Evolutionary conservation across 2,329 filamentous ascomycete species (phyloP), one percentile per base, ranked within the genome.

Genomic region (Penicillium freii): DNA sequence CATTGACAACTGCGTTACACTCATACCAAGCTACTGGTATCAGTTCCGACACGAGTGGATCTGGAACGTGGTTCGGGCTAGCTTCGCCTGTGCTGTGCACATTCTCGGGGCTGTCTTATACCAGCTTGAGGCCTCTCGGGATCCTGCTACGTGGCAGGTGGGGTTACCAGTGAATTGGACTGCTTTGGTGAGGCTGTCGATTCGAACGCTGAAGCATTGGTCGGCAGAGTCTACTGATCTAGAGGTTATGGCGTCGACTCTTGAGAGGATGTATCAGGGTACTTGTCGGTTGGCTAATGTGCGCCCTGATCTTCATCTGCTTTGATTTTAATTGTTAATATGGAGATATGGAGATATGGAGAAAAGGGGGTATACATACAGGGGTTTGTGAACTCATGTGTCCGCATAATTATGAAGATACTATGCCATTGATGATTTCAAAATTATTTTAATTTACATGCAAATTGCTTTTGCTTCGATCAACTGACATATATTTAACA

Each of bases 1-100:
- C 15, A 55, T 67, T 19, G 59, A 66, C 5, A 63, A 61, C 42
- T 66, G 62, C 39, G 57, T 55, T 21, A 33, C 54, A 5, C 40
- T 67, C 8, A 63, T 67, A 4, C 62, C 63, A 27, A 56, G 55
- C 23, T 61, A 59, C 25, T 67, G 57, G 58, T 65, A 65, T 23
- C 55, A 64, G 10, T 63, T 65, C 31, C 65, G 63, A 34, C 63
- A 67, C 23, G 61, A 65, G 49, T 67, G 64, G 64, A 58, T 66
- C 23, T 65, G 62, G 59, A 65, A 61, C 36, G 44, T 63, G 25
- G 49, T 66, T 34, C 61, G 62, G 3, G 51, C 44, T 8, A 62
- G 57, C 6, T 67, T 67, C 38, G 51, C 59, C 17, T 60, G 58
- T 25, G 56, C 63, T 9, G 58, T 67, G 13, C 64, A 66, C 19